Evolutionary conservation across 2,329 filamentous ascomycete genomes (phyloP).

Genomic region (Colletotrichum sp.): DNA sequence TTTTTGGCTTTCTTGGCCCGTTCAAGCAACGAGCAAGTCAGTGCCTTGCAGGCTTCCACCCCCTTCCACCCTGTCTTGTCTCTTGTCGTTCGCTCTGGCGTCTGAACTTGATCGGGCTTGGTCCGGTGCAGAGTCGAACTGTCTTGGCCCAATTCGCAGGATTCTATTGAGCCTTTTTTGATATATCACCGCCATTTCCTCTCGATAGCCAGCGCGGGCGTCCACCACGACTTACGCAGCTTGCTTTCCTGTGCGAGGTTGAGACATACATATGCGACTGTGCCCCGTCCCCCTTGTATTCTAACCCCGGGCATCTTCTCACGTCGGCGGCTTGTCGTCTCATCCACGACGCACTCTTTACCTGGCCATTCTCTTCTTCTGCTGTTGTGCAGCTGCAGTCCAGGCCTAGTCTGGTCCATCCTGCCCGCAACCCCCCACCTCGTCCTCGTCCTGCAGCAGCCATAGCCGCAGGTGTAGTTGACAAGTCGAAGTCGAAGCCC

Average conservation of each 20-base stretch:
- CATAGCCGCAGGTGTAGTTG: not conserved
- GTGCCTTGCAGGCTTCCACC: not conserved
- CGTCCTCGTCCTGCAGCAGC: not conserved
- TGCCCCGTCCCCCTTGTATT: not conserved
- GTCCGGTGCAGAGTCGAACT: not conserved
- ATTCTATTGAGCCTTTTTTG: not conserved
- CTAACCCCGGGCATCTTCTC: not conserved
- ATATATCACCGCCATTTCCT: conserved; percentile 13
- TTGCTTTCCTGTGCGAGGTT: not conserved
- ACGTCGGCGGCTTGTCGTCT: conserved; percentile 19
- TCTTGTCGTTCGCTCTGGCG: not conserved
- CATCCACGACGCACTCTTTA: conserved; percentile 1
- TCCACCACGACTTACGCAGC: not conserved
- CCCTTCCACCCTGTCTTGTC: not conserved
- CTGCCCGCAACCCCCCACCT: not conserved
- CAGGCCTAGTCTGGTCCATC: not conserved
- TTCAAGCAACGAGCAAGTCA: not conserved
- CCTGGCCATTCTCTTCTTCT: not conserved
- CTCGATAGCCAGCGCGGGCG: not conserved
- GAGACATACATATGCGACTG: conserved; percentile 12
- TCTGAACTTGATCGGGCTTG: conserved; percentile 3
- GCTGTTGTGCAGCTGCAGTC: not conserved
- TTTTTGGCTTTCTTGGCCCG: not conserved
- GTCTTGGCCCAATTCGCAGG: not conserved
- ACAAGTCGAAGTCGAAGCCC: not conserved